These are phyloP conservation scores for Hortiboletus rubellus DNA, from an alignment of 1,284 basidiomycete genomes.

Conservation along the genomic window DNA sequence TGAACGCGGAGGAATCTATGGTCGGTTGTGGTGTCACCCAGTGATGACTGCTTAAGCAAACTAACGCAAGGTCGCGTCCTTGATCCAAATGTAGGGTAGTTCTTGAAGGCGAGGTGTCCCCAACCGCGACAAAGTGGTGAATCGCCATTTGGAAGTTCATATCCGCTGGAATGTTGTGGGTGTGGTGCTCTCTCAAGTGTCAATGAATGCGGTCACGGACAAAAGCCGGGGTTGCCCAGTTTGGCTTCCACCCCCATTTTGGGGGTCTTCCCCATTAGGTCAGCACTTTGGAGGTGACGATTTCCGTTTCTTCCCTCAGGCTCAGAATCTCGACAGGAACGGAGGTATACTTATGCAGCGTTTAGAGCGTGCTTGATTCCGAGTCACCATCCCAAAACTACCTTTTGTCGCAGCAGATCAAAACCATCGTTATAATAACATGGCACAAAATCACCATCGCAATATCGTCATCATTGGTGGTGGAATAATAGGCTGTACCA, in stretches of 20 bases:
- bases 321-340: neutral
- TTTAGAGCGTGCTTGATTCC: neutral
- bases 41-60: conserved; percentile 7
- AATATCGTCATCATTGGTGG: conserved; percentile 53
- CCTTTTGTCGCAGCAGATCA: neutral
- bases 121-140: conserved; percentile 25
- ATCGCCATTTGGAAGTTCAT: conserved; percentile 17
- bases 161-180: neutral
- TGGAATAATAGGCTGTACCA: conserved; percentile 80
- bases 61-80: conserved; percentile 21
- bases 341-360: neutral
- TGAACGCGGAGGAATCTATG: conserved; percentile 18
- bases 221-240: neutral
- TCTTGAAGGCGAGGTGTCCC: neutral
- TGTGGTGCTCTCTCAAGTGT: no score
- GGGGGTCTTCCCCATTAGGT: conserved; percentile 14
- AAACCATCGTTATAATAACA: neutral
- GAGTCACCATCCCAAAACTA: neutral
- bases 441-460: conserved; percentile 16
- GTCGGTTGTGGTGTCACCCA: conserved; percentile 23
- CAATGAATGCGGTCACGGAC: no score
- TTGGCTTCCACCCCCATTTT: conserved; percentile 1
- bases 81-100: conserved; percentile 13
- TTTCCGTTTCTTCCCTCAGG: neutral
- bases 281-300: neutral